Conservation (phyloP, 331 rosid species). For the Malus hybrid region DNA sequence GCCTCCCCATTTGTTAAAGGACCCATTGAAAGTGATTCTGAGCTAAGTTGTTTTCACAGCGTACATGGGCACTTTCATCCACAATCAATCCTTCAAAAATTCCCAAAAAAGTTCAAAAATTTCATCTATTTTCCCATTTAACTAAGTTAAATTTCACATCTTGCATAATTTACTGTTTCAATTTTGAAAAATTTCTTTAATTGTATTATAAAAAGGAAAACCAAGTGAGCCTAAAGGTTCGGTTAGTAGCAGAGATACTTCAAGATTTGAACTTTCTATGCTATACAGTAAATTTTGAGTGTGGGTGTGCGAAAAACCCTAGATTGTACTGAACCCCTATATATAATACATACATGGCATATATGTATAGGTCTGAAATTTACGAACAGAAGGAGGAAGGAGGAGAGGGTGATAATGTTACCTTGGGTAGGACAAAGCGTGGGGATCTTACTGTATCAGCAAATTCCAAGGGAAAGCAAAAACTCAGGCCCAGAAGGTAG, state of each 20-base stretch:
- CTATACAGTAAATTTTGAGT: background rate
- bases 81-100: conserved; percentile 25
- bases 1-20: conserved; percentile 40
- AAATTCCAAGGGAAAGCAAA: background rate
- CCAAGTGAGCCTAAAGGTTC: background rate
- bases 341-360: background rate
- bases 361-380: background rate
- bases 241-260: background rate
- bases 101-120: background rate
- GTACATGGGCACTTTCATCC: conserved; percentile 22
- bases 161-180: background rate
- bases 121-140: background rate
- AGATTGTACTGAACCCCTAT: background rate
- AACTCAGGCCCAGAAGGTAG: background rate
- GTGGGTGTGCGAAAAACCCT: background rate
- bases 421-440: conserved; percentile 1
- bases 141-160: background rate
- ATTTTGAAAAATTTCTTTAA: background rate
- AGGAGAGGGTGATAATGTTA: background rate
- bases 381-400: background rate
- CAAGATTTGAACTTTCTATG: background rate
- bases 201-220: too few relatives aligned
- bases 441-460: background rate
- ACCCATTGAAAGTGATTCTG: conserved; percentile 31
- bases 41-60: conserved; percentile 20